Evolutionary conservation across 2,329 filamentous ascomycete genomes (phyloP).

Genomic region (Fusarium incarnatum): DNA sequence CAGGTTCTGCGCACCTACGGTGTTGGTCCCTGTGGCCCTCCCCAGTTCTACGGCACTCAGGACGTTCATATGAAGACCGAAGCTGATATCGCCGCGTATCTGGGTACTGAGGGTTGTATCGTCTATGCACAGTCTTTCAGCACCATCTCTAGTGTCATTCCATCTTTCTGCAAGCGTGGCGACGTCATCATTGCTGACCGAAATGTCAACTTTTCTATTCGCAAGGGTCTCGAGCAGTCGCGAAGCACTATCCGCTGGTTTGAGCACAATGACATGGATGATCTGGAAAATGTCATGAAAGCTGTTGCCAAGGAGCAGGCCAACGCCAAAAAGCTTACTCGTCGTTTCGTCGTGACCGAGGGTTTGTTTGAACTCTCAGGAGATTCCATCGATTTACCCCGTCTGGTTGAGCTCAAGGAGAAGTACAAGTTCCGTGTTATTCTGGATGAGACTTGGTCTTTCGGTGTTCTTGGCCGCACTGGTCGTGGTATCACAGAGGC

Average conservation of each 20-base stretch:
- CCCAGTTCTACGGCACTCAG: conserved; percentile 97
- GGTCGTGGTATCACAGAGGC: conserved; percentile 94
- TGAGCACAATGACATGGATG: conserved; percentile 95
- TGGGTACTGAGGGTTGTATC: conserved; percentile 90
- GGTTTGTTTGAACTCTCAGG: conserved; percentile 92
- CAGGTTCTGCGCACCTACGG: conserved; percentile 94
- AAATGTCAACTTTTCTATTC: conserved; percentile 91
- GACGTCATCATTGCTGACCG: conserved; percentile 97
- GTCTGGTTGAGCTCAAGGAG: conserved; percentile 91
- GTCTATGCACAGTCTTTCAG: conserved; percentile 97
- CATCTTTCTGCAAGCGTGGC: conserved; percentile 94
- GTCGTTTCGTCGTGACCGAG: conserved; percentile 96
- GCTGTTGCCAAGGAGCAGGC: conserved; percentile 89
- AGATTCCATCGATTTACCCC: conserved; percentile 85
- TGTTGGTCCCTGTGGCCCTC: conserved; percentile 95
- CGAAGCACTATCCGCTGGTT: conserved; percentile 94
- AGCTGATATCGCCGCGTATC: conserved; percentile 88
- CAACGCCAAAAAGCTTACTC: conserved; percentile 84
- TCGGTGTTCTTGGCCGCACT: conserved; percentile 91
- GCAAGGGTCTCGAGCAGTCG: conserved; percentile 93
- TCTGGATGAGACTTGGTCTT: conserved; percentile 97
- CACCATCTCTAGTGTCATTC: conserved; percentile 96
- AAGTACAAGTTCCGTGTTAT: conserved; percentile 98
- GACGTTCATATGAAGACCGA: conserved; percentile 99
- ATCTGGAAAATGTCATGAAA: conserved; percentile 86